Base-by-base conservation (phyloP, 2,329 filamentous ascomycete species). In the Penicillium digitatum region DNA sequence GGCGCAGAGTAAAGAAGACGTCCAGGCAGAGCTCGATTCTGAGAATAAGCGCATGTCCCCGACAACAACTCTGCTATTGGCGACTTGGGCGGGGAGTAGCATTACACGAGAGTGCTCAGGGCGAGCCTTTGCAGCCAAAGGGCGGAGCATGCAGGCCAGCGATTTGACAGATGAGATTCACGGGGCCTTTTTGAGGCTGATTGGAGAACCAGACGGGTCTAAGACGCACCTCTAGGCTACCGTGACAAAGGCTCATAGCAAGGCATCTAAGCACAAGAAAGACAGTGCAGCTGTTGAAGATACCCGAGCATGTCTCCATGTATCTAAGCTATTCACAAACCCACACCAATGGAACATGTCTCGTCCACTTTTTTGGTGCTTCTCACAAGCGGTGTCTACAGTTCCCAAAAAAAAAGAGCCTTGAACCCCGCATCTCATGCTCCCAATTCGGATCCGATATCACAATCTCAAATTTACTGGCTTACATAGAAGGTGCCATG, bases 161-260 rank as follows among this genome's bases (percentile, higher is more conserved):
- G 94, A 97, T 74, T 76, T 99, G 69, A 96, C 93, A 0, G 90
- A 94, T 18, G 88, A 96, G 74, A 88, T 99, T 10, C 87, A 95
- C 66, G 78, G 78, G 32, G 88, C 91, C 0, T 97, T 96, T 72
- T 72, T 88, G 66, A 85, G 85, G 56, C 72, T 96, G 18, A 87
- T 96, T 68, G 92, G 90, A 0, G 89, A 92, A 62, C 80, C 82
- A 3, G 82, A 82, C 35, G 77, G 66, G 16, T 69, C 73, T 29
- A 75, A 75, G 53, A 58, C 63, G 32, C 66, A 62, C 48, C 64
- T 71, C 16, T 71, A 69, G 60, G 71, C 22, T 46, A 2, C 34
- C 11, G 27, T 31, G 1, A 43, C 14, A 32, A n/a, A 46, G 6
- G 14, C 5, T 31, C 40, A 24, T 44, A 27, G 29, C 8, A 7